phyloP scores from a whole-genome alignment of 2,329 filamentous ascomycete genomes.

The Sclerotiophoma versabilis region DNA sequence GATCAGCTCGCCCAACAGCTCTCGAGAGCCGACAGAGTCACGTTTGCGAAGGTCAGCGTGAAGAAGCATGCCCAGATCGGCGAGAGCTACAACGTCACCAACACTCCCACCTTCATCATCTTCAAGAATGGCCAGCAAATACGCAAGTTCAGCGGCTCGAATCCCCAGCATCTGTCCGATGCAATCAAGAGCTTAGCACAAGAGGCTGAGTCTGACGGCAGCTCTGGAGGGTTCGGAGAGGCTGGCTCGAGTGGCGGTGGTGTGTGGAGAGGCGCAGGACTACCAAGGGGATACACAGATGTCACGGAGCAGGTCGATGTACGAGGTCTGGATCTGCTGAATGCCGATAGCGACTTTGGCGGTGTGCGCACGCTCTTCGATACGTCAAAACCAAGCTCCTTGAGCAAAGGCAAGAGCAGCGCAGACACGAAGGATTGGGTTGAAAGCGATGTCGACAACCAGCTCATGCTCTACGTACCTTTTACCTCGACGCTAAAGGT shows the following conservation, averaged over 20 bases:
- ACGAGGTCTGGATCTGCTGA: constrained; percentile 83
- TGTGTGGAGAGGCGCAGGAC: constrained; percentile 74
- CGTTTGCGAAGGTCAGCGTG: constrained; percentile 87
- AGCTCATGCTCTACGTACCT: constrained; percentile 90
- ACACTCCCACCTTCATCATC: constrained; percentile 91
- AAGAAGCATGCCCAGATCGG: constrained; percentile 79
- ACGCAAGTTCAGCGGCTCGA: constrained; percentile 75
- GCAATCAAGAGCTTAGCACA: constrained; percentile 74
- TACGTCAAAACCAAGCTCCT: constrained; percentile 67
- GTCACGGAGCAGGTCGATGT: constrained; percentile 83
- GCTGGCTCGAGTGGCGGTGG: constrained; percentile 55
- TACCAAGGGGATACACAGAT: constrained; percentile 83
- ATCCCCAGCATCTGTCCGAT: constrained; percentile 72
- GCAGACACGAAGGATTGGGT: constrained; percentile 77
- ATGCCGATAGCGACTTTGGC: constrained; percentile 80
- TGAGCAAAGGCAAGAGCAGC: constrained; percentile 58
- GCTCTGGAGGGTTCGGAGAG: constrained; percentile 51
- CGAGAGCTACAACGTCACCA: constrained; percentile 73
- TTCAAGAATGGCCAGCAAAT: constrained; percentile 71
- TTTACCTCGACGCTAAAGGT: constrained; percentile 90
- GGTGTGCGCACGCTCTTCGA: constrained; percentile 77
- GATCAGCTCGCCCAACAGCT: constrained; percentile 76
- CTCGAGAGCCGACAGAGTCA: constrained; percentile 74
- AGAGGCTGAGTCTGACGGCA: constrained; percentile 63
- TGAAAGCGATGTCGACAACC: constrained; percentile 96